phyloP scores from a whole-genome alignment of 345 rosid genomes.

The Lagerstroemia speciosa region DNA sequence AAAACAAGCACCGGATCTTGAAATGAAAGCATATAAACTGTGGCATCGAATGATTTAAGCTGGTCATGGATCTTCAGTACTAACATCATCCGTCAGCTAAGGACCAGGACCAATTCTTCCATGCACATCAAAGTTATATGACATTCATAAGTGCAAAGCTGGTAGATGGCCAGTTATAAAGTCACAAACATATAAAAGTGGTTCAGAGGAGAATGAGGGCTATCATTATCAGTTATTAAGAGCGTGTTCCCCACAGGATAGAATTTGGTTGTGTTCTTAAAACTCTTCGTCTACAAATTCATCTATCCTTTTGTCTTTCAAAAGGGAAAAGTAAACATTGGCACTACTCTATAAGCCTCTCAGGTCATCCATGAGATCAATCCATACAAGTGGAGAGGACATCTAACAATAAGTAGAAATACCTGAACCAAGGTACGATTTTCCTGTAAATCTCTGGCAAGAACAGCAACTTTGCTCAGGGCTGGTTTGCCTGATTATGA shows the following conservation, averaged over 20 bases:
- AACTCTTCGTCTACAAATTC: neutral
- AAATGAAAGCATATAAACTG: neutral
- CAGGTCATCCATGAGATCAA: neutral
- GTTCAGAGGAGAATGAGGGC: neutral
- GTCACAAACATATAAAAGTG: neutral
- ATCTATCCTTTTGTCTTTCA: neutral
- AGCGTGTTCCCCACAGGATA: neutral
- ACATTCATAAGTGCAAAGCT: neutral
- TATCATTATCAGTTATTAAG: neutral
- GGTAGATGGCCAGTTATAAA: neutral
- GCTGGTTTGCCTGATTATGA: slow-evolving; percentile 52
- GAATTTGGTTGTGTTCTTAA: neutral
- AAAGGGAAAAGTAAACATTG: neutral
- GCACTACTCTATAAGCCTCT: neutral
- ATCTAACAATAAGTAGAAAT: neutral
- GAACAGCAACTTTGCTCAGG: slow-evolving; percentile 65
- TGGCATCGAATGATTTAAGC: neutral
- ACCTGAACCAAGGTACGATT: slow-evolving; percentile 64
- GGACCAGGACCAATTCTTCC: neutral
- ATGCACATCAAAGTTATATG: neutral
- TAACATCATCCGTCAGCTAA: neutral
- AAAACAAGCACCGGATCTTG: neutral
- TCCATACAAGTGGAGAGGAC: neutral
- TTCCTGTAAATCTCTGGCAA: slow-evolving; percentile 47
- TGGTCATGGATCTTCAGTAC: neutral